A percentile compares a stretch with the other conserved stretches of the same genome.
phyloP scores from a whole-genome alignment of 2,329 filamentous ascomycete species.

The Dothistroma septosporum region DNA sequence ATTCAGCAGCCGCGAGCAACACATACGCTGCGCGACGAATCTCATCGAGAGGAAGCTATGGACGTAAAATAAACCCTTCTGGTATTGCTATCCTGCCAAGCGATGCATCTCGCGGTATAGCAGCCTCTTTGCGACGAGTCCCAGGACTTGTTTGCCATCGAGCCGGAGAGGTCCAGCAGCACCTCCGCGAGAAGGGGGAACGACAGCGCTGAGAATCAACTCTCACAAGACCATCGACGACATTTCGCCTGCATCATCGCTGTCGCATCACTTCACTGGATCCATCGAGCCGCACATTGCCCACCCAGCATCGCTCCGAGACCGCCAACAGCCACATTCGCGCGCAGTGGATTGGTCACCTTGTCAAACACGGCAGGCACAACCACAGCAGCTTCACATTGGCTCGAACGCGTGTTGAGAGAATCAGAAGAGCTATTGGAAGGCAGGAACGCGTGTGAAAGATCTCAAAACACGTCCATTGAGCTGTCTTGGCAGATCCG shows the following conservation, averaged over 20 bases:
- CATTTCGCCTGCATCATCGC: conserved; percentile 10
- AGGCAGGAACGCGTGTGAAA: conserved; percentile 18
- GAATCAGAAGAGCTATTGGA: conserved; percentile 1
- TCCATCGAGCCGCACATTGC: conserved; percentile 17
- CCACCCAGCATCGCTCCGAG: conserved; percentile 1
- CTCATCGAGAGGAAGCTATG: neutral
- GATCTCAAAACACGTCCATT: conserved; percentile 14
- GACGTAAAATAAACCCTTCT: neutral
- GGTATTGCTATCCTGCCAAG: neutral
- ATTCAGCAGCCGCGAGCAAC: neutral
- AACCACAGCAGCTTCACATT: conserved; percentile 13
- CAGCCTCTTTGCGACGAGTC: neutral
- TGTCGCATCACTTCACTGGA: conserved; percentile 16
- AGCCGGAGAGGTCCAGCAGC: conserved; percentile 3
- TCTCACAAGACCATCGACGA: conserved; percentile 2
- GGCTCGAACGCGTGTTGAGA: conserved; percentile 1
- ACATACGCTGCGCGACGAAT: neutral
- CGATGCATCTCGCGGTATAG: neutral
- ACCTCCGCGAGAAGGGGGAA: neutral
- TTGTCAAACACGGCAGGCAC: conserved; percentile 8
- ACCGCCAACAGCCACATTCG: conserved; percentile 4
- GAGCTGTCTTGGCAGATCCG: conserved; percentile 15
- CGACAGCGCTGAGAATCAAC: conserved; percentile 2
- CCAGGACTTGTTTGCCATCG: conserved; percentile 4
- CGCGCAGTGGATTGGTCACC: conserved; percentile 18